Evolutionary conservation across 345 rosid genomes (phyloP).

Genomic region (Trapa incisa): DNA sequence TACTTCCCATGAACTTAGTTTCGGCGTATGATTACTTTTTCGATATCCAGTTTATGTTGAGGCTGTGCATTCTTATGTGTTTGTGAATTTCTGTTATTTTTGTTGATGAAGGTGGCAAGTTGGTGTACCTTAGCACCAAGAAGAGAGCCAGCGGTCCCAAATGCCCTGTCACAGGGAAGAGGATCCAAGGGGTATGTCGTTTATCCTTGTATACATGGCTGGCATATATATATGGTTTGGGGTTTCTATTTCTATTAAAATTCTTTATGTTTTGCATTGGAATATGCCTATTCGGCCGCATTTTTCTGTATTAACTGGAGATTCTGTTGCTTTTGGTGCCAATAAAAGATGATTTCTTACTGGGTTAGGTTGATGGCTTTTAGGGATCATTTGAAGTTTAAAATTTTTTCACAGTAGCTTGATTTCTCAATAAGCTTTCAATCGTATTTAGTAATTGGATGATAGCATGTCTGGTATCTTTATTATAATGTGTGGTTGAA

Average conservation of each 20-base stretch:
- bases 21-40: not conserved
- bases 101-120: conserved; percentile 42
- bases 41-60: not conserved
- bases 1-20: not conserved
- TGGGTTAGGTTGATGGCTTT: too few species aligned
- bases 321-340: not conserved
- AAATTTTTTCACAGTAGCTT: too few species aligned
- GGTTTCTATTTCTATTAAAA: not conserved
- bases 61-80: not conserved
- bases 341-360: not conserved
- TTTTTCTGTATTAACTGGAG: not conserved
- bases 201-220: too few species aligned
- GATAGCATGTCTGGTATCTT: not conserved
- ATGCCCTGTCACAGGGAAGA: conserved; percentile 27
- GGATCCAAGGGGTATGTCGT: conserved; percentile 57
- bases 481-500: too few species aligned
- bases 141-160: conserved; percentile 43
- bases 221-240: not conserved
- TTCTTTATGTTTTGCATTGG: not conserved
- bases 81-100: not conserved
- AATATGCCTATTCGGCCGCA: not conserved
- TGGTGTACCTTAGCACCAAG: conserved; percentile 62
- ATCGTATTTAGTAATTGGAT: not conserved
- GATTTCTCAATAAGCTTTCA: too few species aligned
- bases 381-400: too few species aligned